Percentiles rank a stretch among this genome's conserved stretches.
Conservation (phyloP, 2,329 filamentous ascomycete species). For the Pseudogymnoascus sp. region DNA sequence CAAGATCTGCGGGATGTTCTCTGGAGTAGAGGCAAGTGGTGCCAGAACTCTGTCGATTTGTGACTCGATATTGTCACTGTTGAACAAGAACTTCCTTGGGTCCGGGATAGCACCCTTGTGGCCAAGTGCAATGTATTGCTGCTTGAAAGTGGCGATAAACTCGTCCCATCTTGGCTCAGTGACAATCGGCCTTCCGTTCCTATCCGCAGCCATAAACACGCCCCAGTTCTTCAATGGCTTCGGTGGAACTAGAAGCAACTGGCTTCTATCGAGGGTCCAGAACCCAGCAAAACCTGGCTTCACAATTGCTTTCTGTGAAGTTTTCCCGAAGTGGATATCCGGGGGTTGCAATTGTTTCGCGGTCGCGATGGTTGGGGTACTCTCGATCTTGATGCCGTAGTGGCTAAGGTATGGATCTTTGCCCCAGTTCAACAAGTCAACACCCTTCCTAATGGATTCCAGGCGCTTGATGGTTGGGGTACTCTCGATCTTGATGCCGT, state of each 20-base stretch:
- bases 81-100: not conserved
- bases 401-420: conserved; percentile 60
- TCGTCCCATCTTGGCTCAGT: conserved; percentile 18
- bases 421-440: conserved; percentile 58
- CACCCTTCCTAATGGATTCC: conserved; percentile 60
- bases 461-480: conserved; percentile 28
- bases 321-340: not conserved
- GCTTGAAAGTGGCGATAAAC: conserved; percentile 53
- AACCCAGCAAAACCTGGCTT: conserved; percentile 2
- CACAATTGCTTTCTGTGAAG: not conserved
- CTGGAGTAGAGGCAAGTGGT: not conserved
- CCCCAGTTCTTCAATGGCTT: conserved; percentile 4
- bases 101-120: conserved; percentile 36
- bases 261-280: not conserved
- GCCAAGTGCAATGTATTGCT: conserved; percentile 53
- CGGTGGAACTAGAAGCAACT: not conserved
- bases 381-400: conserved; percentile 65
- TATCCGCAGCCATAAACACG: conserved; percentile 1
- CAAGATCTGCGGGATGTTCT: conserved; percentile 57
- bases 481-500: conserved; percentile 60
- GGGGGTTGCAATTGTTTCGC: not conserved
- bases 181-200: not conserved
- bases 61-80: conserved; percentile 6
- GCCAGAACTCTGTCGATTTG: not conserved
- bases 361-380: conserved; percentile 22